Evolutionary conservation across 1,284 basidiomycete genomes (phyloP), one percentile per base, ranked within the genome.

Genomic region (Marasmius sp.): DNA sequence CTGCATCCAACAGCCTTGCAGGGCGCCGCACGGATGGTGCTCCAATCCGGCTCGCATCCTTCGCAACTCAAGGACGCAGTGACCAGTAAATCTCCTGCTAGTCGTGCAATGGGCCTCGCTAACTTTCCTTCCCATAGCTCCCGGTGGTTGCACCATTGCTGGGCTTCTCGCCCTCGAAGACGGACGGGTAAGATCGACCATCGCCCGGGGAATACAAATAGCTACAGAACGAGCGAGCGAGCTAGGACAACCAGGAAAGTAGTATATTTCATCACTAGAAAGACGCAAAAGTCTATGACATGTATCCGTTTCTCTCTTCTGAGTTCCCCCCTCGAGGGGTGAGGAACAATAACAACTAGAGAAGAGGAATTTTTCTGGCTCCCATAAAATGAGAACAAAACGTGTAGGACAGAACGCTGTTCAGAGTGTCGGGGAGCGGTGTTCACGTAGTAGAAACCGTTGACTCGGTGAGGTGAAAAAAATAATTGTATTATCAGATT

Each of bases 91-190:
- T 79, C 2, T 33, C 14, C 10, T 48, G 11, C 6, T 36, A 11
- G 6, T 52, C 37, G 59, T 20, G 10, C 33, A 61, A 27, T 63
- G 56, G 48, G 34, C 53, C 10, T 45, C 45, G 27, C 41, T 64
- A 16, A 64, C 54, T 45, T 51, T 16, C 62, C 52, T 33, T 49
- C 51, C 3, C 27, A 62, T 55, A 98, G 95, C 97, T 48, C 97
- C 97, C 0, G 97, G 97, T 62, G 97, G 97, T 38, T 99, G 97
- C 73, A 99, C 97, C 0, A 99, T 99, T 67, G 97, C 97, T 0
- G 97, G 97, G 14, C 79, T 99, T 51, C 80, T 99, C 36, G 92
- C 94, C 0, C 84, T 99, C 72, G 97, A 99, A 75, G 97, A 99
- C 71, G 97, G 97, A 0, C 84, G 87, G 66, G 90, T 99, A 22